Conservation (phyloP, 176 grass and related monocot species). For the Aegilops longissima region DNA sequence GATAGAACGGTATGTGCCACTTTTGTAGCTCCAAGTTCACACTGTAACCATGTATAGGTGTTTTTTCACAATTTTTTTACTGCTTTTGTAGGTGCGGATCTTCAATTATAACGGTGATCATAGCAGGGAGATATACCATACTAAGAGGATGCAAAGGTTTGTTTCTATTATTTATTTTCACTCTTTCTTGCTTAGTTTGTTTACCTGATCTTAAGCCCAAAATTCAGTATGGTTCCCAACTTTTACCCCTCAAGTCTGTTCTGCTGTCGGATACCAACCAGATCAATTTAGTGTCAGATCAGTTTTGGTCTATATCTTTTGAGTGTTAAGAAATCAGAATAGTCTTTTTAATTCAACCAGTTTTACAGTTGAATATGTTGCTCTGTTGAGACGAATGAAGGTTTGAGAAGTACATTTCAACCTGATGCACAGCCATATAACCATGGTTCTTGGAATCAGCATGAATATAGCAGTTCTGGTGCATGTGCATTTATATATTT, state of each 20-base stretch:
- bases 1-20: constrained; percentile 75
- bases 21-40: constrained; percentile 18
- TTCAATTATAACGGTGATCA: constrained; percentile 79
- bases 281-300: not conserved
- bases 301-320: constrained; percentile 11
- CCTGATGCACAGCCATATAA: not conserved
- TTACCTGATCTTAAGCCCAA: not conserved
- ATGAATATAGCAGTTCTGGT: not conserved
- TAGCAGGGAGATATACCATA: constrained; percentile 99
- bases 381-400: not conserved
- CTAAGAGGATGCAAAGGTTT: constrained; percentile 99
- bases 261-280: not conserved
- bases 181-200: not conserved
- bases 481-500: constrained; percentile 14
- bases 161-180: not conserved
- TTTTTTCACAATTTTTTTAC: constrained; percentile 14
- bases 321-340: not conserved
- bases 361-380: not conserved
- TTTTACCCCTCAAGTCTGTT: not conserved
- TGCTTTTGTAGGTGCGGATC: constrained; percentile 76
- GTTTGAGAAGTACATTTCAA: not conserved
- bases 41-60: constrained; percentile 19
- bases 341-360: not conserved
- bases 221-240: not conserved
- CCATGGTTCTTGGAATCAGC: not conserved